Conservation (phyloP, 106 monocot genomes). For the Dioscorea dumetorum region DNA sequence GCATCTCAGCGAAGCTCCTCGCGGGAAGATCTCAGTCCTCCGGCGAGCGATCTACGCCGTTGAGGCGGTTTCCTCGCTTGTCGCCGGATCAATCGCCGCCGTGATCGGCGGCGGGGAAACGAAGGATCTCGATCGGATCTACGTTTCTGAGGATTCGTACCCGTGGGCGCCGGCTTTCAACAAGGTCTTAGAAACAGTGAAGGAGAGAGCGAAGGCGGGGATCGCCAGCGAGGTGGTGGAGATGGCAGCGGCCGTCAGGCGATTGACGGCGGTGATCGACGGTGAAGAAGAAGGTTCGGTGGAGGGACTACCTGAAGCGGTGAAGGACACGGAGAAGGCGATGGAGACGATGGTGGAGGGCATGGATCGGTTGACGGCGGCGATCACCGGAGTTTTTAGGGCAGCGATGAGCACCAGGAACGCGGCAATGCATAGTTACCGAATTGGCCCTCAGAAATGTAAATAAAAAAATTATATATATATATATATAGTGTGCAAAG, state of each 20-base stretch:
- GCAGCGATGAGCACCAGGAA: constrained; percentile 30
- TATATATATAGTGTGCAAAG: too few relatives aligned
- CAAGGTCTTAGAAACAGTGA: constrained; percentile 18
- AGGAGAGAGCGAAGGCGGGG: neutral
- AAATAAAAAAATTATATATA: constrained; percentile 16
- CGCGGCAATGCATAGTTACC: constrained; percentile 37
- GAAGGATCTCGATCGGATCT: neutral
- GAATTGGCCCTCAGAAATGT: constrained; percentile 22
- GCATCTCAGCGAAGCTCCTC: constrained; percentile 3
- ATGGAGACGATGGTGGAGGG: constrained; percentile 38
- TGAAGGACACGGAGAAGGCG: constrained; percentile 15
- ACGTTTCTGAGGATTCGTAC: constrained; percentile 21
- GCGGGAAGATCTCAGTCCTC: constrained; percentile 24
- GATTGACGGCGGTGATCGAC: constrained; percentile 14
- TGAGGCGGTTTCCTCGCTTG: constrained; percentile 41
- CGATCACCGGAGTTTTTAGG: constrained; percentile 48
- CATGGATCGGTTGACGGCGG: constrained; percentile 27
- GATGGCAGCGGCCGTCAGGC: constrained; percentile 15
- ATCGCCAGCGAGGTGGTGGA: constrained; percentile 24
- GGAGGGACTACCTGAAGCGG: constrained; percentile 7
- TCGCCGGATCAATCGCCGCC: constrained; percentile 12
- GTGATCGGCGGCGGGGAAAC: constrained; percentile 15
- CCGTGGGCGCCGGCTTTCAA: constrained; percentile 46
- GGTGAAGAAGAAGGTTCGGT: constrained; percentile 1
- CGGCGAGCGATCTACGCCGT: constrained; percentile 47